Percentiles rank a stretch among this genome's conserved stretches.
Evolutionary conservation across 768 basidiomycete genomes (phyloP).

Genomic region (Collybia mongolica): DNA sequence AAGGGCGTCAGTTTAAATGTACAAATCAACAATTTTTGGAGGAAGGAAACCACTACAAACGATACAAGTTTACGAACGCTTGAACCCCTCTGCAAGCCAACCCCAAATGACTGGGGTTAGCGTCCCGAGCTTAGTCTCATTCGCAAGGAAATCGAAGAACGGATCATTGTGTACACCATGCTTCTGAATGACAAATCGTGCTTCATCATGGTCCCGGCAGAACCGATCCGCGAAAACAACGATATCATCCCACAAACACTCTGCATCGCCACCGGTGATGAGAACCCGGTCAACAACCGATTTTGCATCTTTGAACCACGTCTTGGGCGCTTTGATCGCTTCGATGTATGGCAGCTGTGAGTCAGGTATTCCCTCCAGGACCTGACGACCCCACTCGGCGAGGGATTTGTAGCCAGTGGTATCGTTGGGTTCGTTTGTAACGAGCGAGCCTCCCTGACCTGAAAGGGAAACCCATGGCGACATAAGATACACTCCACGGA

Average conservation of each 20-base stretch:
- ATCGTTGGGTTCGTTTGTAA: constrained; percentile 13
- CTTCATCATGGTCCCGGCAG: not conserved
- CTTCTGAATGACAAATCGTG: constrained; percentile 19
- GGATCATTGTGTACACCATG: constrained; percentile 30
- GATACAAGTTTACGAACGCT: not conserved
- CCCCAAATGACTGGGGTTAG: constrained; percentile 14
- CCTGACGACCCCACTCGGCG: constrained; percentile 8
- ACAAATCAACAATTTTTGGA: no score
- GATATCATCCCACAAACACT: constrained; percentile 24
- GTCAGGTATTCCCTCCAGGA: constrained; percentile 12
- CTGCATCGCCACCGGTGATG: constrained; percentile 22
- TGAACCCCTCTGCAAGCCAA: constrained; percentile 14
- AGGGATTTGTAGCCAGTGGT: constrained; percentile 9
- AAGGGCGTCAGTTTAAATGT: no score
- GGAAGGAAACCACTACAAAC: not conserved
- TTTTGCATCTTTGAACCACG: constrained; percentile 24
- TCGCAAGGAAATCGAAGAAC: constrained; percentile 11
- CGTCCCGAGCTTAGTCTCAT: constrained; percentile 11
- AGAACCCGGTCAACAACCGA: constrained; percentile 18
- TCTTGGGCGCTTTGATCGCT: constrained; percentile 15
- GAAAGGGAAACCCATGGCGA: constrained; percentile 27
- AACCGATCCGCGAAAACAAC: not conserved
- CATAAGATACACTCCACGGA: constrained; percentile 27
- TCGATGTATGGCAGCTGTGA: constrained; percentile 15
- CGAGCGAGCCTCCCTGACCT: constrained; percentile 6